Base-by-base conservation (phyloP, 2,329 filamentous ascomycete genomes). In the Pseudogymnoascus sp. region DNA sequence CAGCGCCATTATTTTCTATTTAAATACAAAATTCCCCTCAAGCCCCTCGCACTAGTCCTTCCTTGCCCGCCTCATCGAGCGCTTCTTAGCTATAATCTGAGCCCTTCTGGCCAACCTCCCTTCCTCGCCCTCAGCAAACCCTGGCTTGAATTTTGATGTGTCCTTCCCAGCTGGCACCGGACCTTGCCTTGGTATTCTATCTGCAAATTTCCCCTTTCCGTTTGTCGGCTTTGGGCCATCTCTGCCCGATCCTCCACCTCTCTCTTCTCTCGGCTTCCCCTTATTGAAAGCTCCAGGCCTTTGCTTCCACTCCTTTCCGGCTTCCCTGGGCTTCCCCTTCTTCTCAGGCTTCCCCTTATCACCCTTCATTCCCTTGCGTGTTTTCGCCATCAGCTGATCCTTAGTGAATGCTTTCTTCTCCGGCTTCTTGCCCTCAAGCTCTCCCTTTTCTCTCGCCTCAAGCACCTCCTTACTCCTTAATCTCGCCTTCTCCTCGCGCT, bases 31-130 rank as follows among this genome's bases (percentile, higher is more conserved):
- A 56, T 5, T 33, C 26, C 10, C 16, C 24, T 29, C 24, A 4
- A 16, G 14, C 44, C 24, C 24, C n/a, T 13, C 50, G 10, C 50
- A 56, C 29, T 56, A 56, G 29, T 29, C 59, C 64, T 68, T 69
- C 29, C 70, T 62, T 47, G 69, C 89, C 75, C 88, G 88, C 64
- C 91, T 85, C 80, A 88, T 83, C 78, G 89, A 84, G 66, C 91
- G 82, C 80, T 96, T 97, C 75, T 90, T 87, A 59, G 86, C 87
- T 74, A 96, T 96, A 71, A 97, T 90, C 71, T 86, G 87, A 71
- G 91, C 90, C 66, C 84, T 77, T 72, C 82, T 84, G 26, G 83
- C 82, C 62, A 85, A 72, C 76, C 79, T 78, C 66, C 80, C 82
- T 70, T 86, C 82, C 59, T 79, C 76, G 35, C 78, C 75, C 35